These are phyloP conservation scores for Kuraishia piskuri DNA, from an alignment of 805 yeast genomes.

Conservation along the genomic window DNA sequence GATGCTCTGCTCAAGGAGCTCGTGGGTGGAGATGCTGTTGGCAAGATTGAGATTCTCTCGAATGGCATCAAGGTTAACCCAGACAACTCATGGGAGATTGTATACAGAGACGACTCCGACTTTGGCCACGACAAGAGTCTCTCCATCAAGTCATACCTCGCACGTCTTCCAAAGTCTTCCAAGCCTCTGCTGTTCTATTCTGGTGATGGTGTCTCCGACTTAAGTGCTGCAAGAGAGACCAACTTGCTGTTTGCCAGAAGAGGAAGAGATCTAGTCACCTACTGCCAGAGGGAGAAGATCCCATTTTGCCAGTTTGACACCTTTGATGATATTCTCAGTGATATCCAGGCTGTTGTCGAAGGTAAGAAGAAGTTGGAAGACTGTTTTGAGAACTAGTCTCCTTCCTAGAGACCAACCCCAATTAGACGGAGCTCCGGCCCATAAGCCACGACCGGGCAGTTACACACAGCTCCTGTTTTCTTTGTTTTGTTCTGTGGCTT, in stretches of 20 bases:
- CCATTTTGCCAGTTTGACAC: slow-evolving; percentile 79
- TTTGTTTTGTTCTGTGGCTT: neutral
- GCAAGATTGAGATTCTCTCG: slow-evolving; percentile 70
- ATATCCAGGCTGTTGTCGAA: slow-evolving; percentile 45
- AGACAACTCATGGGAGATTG: slow-evolving; percentile 71
- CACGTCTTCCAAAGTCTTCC: slow-evolving; percentile 24
- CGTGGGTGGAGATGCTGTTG: slow-evolving; percentile 68
- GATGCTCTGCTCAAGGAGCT: slow-evolving; percentile 63
- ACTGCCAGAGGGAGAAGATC: slow-evolving; percentile 70
- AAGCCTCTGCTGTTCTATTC: slow-evolving; percentile 79
- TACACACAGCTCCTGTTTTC: too few relatives aligned
- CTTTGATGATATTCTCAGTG: slow-evolving; percentile 65
- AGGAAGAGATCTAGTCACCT: slow-evolving; percentile 83
- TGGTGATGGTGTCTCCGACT: slow-evolving; percentile 96
- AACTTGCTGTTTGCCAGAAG: slow-evolving; percentile 88
- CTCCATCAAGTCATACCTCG: slow-evolving; percentile 49
- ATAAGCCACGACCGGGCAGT: too few relatives aligned
- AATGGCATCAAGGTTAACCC: slow-evolving; percentile 57
- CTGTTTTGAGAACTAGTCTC: neutral
- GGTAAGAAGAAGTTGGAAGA: slow-evolving; percentile 21
- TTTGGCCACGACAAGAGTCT: slow-evolving; percentile 95
- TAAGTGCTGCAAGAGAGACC: slow-evolving; percentile 92
- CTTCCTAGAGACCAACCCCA: too few relatives aligned
- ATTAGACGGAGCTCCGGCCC: too few relatives aligned
- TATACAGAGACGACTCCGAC: slow-evolving; percentile 74